Conservation (phyloP, 1,284 basidiomycete species). For the Grifola frondosa region DNA sequence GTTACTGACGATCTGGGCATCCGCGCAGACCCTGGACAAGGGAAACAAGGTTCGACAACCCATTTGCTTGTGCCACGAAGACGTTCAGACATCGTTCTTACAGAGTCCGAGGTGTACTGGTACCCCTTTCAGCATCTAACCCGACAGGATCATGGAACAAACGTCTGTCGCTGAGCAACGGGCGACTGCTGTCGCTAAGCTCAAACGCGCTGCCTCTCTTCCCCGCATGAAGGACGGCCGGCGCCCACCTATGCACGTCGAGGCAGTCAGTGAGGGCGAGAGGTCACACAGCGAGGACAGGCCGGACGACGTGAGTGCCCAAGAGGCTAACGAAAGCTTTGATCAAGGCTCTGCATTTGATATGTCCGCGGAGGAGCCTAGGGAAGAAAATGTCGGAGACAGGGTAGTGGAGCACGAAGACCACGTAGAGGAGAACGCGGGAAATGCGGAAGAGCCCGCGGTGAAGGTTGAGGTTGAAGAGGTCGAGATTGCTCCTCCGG, state of each 20-base stretch:
- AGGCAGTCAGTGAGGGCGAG: constrained; percentile 77
- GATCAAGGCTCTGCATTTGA: constrained; percentile 23
- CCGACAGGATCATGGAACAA: constrained; percentile 38
- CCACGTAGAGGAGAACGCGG: constrained; percentile 15
- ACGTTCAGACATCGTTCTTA: constrained; percentile 20
- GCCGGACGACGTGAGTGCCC: constrained; percentile 23
- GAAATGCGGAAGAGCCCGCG: constrained; percentile 17
- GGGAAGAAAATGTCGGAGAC: constrained; percentile 6
- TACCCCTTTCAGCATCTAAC: constrained; percentile 21
- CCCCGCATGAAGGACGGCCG: constrained; percentile 87
- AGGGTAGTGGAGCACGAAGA: constrained; percentile 11
- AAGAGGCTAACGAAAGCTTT: constrained; percentile 22
- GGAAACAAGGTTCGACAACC: constrained; percentile 17
- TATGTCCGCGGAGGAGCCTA: constrained; percentile 12
- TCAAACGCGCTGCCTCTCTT: constrained; percentile 86
- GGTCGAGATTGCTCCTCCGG: constrained; percentile 16
- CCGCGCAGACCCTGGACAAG: constrained; percentile 16
- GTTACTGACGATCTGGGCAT: not conserved
- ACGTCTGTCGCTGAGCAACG: constrained; percentile 66
- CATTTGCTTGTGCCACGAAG: constrained; percentile 22
- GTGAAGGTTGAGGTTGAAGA: constrained; percentile 25
- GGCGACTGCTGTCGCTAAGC: constrained; percentile 82
- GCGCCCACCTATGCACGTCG: constrained; percentile 78
- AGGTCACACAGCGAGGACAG: constrained; percentile 41
- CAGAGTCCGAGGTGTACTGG: constrained; percentile 31